phyloP scores from a whole-genome alignment of 2,329 filamentous ascomycete species.

The Penicillium sclerotigenum region DNA sequence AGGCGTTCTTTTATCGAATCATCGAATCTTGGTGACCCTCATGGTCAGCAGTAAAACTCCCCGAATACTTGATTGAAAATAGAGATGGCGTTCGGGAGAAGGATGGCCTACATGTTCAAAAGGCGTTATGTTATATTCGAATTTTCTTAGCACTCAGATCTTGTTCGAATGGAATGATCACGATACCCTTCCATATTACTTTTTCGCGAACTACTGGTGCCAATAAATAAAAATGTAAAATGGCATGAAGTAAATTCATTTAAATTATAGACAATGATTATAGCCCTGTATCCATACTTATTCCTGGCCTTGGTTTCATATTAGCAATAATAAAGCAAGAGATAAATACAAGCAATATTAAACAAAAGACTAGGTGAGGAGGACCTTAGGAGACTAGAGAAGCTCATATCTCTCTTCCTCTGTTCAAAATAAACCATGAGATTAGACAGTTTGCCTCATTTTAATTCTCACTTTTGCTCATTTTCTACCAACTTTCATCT shows the following conservation, averaged over 20 bases:
- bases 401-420: neutral
- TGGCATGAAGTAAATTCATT: neutral
- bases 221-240: neutral
- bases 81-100: conserved; percentile 3
- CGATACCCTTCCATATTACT: conserved; percentile 5
- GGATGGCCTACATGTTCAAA: neutral
- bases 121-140: conserved; percentile 6
- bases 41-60: neutral
- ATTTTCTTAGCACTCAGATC: conserved; percentile 3
- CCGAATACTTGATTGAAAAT: neutral
- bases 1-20: too few relatives aligned
- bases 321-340: neutral
- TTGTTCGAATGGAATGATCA: conserved; percentile 10
- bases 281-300: neutral
- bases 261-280: too few relatives aligned
- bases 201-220: neutral
- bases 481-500: neutral
- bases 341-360: neutral
- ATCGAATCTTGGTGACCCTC: neutral
- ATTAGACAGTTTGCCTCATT: neutral
- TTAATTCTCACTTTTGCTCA: neutral
- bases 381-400: neutral
- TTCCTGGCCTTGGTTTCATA: neutral
- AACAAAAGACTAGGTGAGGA: neutral
- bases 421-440: too few relatives aligned